Conservation (phyloP, 2,329 filamentous ascomycete species). For the Eutypella sp. region DNA sequence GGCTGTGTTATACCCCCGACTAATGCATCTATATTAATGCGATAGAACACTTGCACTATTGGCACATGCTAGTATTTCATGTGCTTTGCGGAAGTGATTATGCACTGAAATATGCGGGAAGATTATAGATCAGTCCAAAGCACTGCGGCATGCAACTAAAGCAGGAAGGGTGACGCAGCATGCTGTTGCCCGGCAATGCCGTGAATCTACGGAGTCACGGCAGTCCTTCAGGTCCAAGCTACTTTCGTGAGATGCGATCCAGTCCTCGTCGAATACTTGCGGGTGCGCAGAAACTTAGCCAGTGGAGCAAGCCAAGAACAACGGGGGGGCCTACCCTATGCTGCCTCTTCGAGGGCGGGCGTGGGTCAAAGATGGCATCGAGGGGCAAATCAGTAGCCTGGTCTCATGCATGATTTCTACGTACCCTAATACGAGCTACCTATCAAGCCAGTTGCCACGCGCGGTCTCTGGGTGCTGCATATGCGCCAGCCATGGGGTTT, state of each 20-base stretch:
- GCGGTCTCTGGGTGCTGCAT: neutral
- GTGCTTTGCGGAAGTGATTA: neutral
- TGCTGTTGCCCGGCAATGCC: no score
- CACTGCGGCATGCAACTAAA: slow-evolving; percentile 3
- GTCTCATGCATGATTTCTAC: neutral
- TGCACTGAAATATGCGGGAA: neutral
- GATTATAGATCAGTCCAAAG: no score
- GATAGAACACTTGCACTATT: neutral
- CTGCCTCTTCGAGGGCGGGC: no score
- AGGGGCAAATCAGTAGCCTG: neutral
- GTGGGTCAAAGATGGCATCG: neutral
- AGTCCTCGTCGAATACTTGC: no score
- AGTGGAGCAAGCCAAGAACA: neutral
- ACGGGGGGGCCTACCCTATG: neutral
- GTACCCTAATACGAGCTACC: neutral
- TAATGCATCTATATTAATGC: neutral
- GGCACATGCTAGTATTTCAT: neutral
- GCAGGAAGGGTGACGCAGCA: no score
- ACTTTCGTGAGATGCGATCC: no score
- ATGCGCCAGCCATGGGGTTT: neutral
- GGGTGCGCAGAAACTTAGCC: neutral
- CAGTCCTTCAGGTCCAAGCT: no score
- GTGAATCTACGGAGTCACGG: no score
- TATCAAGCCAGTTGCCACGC: neutral
- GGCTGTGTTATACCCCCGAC: neutral